Conservation (phyloP, 2,329 filamentous ascomycete genomes). For the Fusarium camptoceras region DNA sequence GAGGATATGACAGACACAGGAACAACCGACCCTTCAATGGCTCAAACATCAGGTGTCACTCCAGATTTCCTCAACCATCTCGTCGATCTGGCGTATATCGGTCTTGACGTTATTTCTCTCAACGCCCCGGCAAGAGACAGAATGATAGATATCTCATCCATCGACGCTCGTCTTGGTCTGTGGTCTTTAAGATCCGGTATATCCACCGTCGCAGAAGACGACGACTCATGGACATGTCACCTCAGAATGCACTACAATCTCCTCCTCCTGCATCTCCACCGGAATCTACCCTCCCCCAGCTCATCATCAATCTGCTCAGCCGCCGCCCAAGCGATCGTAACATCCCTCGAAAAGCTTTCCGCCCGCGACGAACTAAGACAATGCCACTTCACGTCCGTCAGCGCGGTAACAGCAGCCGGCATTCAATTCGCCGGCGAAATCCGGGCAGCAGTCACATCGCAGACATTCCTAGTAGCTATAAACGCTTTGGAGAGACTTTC, state of each 20-base stretch:
- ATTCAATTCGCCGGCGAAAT: constrained; percentile 45
- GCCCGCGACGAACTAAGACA: constrained; percentile 38
- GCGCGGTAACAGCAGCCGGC: constrained; percentile 40
- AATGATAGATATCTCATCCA: constrained; percentile 34
- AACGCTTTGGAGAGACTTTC: constrained; percentile 40
- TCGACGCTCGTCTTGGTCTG: constrained; percentile 39
- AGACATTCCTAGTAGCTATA: constrained; percentile 40
- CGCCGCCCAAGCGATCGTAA: constrained; percentile 42
- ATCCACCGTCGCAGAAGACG: constrained; percentile 40
- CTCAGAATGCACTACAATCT: constrained; percentile 45
- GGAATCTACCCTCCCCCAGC: constrained; percentile 32
- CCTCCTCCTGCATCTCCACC: constrained; percentile 39
- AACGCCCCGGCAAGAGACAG: constrained; percentile 37
- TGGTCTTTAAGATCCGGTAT: constrained; percentile 44
- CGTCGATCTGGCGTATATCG: constrained; percentile 42
- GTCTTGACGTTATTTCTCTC: constrained; percentile 37
- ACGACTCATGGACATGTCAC: constrained; percentile 40
- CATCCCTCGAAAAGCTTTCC: constrained; percentile 37
- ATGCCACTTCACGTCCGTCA: constrained; percentile 44
- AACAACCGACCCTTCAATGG: not conserved
- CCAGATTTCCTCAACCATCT: constrained; percentile 43
- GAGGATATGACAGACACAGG: constrained; percentile 40
- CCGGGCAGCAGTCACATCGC: constrained; percentile 29
- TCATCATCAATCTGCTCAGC: constrained; percentile 44
- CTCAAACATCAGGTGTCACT: not conserved